Conservation (phyloP, 2,329 filamentous ascomycete genomes). For the Byssoonygena ceratinophila region DNA sequence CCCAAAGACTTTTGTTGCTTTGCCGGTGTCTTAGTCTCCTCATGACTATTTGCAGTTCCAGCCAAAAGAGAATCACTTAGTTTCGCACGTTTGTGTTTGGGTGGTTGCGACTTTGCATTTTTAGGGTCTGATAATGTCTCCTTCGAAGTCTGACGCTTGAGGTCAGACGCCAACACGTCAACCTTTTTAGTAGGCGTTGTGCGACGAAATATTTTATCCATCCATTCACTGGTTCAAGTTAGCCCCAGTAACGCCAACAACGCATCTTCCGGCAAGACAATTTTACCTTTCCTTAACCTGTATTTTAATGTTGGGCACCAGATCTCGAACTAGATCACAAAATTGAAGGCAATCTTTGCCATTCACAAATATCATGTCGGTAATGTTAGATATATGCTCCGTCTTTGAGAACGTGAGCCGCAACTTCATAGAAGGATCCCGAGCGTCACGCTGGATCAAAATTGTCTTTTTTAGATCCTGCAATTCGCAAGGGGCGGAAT, state of each 20-base stretch:
- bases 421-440: slow-evolving; percentile 22
- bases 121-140: background rate
- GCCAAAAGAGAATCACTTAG: slow-evolving; percentile 13
- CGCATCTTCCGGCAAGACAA: background rate
- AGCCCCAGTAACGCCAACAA: background rate
- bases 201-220: slow-evolving; percentile 21
- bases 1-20: background rate
- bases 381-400: background rate
- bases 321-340: background rate
- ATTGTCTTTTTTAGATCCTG: slow-evolving; percentile 20
- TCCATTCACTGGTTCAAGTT: slow-evolving; percentile 23
- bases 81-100: slow-evolving; percentile 15
- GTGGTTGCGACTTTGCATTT: background rate
- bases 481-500: background rate
- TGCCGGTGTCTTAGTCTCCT: background rate
- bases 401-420: slow-evolving; percentile 22
- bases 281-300: slow-evolving; percentile 8
- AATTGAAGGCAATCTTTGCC: slow-evolving; percentile 7
- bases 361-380: slow-evolving; percentile 9
- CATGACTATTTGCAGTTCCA: background rate
- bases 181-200: background rate
- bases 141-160: slow-evolving; percentile 24
- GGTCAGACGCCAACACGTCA: slow-evolving; percentile 11
- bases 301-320: slow-evolving; percentile 3
- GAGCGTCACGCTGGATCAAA: slow-evolving; percentile 17